phyloP scores from a whole-genome alignment of 2,329 filamentous ascomycete genomes.

The Ophiostoma sp. region DNA sequence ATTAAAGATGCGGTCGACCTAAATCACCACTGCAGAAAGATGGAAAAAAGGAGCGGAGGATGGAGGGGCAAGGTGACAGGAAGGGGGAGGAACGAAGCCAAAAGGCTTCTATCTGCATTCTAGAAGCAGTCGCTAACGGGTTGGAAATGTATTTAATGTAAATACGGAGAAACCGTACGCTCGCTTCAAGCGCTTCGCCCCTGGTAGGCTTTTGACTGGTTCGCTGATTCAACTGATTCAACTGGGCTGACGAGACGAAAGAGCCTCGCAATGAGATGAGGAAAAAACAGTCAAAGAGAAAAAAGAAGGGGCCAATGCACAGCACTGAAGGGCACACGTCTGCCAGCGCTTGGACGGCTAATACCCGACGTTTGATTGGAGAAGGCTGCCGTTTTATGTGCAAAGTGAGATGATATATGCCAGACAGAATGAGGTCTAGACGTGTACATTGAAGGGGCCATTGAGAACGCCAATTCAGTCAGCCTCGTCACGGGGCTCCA shows the following conservation, averaged over 20 bases:
- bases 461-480: background rate
- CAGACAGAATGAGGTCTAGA: background rate
- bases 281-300: background rate
- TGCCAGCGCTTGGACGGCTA: background rate
- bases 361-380: background rate
- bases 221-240: background rate
- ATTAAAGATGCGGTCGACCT: background rate
- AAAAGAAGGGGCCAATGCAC: background rate
- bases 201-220: background rate
- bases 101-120: constrained; percentile 3
- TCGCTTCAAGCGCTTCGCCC: background rate
- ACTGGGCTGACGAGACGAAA: background rate
- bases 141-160: background rate
- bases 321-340: background rate
- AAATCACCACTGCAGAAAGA: background rate
- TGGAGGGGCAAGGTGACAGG: background rate
- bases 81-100: background rate
- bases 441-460: background rate
- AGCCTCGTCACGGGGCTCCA: constrained; percentile 4
- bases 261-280: background rate
- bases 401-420: background rate
- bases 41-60: background rate
- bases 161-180: background rate
- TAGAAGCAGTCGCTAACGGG: constrained; percentile 7
- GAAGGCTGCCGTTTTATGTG: background rate